These are phyloP conservation scores for Leccinum olivaceopallidum DNA, from an alignment of 768 basidiomycete species.

Conservation along the genomic window DNA sequence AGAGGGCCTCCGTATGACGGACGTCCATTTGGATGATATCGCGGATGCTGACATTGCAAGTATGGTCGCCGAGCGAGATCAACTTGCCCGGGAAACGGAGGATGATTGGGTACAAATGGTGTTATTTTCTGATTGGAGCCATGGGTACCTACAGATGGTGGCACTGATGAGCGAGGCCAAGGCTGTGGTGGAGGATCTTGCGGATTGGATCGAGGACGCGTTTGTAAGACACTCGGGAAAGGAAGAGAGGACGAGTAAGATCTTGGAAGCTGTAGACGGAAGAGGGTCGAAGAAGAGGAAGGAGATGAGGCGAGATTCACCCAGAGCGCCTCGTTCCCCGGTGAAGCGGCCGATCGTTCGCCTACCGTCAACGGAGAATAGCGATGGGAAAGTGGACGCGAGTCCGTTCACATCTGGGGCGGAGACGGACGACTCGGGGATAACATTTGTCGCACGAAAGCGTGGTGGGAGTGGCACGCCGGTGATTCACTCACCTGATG, in stretches of 20 bases:
- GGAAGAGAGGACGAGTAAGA: slow-evolving; percentile 24
- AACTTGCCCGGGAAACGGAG: slow-evolving; percentile 69
- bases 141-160: slow-evolving; percentile 96
- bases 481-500: slow-evolving; percentile 16
- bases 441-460: slow-evolving; percentile 71
- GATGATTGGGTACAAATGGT: slow-evolving; percentile 95
- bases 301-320: slow-evolving; percentile 23
- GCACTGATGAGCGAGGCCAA: slow-evolving; percentile 80
- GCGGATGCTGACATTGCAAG: slow-evolving; percentile 36
- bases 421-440: slow-evolving; percentile 68
- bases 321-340: slow-evolving; percentile 23
- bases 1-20: slow-evolving; percentile 64
- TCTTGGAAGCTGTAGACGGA: slow-evolving; percentile 19
- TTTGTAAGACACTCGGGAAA: slow-evolving; percentile 47
- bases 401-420: slow-evolving; percentile 48
- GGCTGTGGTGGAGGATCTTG: slow-evolving; percentile 77
- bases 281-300: slow-evolving; percentile 29
- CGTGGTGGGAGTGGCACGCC: slow-evolving; percentile 35
- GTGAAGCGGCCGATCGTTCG: slow-evolving; percentile 18
- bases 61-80: slow-evolving; percentile 59
- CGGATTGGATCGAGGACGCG: slow-evolving; percentile 86
- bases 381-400: slow-evolving; percentile 16
- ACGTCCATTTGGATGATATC: slow-evolving; percentile 29
- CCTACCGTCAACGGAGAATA: background rate
- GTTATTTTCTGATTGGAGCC: slow-evolving; percentile 95